Evolutionary conservation across 305 asterid genomes (phyloP).

Genomic region (Ilex paraguariensis): DNA sequence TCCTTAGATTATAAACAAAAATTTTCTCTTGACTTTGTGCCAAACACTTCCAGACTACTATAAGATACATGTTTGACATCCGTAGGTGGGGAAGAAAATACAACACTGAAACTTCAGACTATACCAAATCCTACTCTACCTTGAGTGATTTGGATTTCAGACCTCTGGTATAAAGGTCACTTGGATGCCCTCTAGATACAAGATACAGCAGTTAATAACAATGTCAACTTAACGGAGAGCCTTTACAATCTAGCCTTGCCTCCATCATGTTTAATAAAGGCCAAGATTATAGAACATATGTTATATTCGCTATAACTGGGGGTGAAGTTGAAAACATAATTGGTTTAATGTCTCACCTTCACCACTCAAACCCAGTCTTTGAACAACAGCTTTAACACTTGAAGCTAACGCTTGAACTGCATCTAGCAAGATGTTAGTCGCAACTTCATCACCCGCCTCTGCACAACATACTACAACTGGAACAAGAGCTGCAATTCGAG

Average conservation of each 20-base stretch:
- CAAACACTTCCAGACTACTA: neutral
- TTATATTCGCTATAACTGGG: neutral
- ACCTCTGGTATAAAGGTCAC: neutral
- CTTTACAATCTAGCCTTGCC: too few species aligned
- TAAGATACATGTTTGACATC: neutral
- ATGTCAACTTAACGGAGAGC: too few species aligned
- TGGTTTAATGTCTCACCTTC: slow-evolving; percentile 38
- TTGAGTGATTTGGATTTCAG: neutral
- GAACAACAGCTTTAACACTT: slow-evolving; percentile 78
- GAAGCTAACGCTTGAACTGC: slow-evolving; percentile 69
- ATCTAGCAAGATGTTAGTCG: slow-evolving; percentile 47
- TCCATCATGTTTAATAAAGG: neutral
- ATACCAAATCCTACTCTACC: neutral
- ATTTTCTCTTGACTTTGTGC: too few species aligned
- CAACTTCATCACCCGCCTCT: slow-evolving; percentile 64
- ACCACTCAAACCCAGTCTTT: slow-evolving; percentile 62
- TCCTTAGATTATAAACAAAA: too few species aligned
- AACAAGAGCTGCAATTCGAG: slow-evolving; percentile 69
- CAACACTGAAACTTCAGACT: neutral
- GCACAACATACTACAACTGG: slow-evolving; percentile 71
- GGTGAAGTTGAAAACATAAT: neutral
- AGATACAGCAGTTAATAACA: too few species aligned
- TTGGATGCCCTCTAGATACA: neutral
- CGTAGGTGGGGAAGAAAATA: neutral
- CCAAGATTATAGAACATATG: slow-evolving; percentile 1